Conservation (phyloP, 176 grass and related monocot species). For the barley (Hordeum vulgare) region MorexV3_pseudomolecules_assembly NC_058519.1:602727369-602727868, state of each 20-base stretch:
- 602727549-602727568: not conserved
- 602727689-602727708: not conserved
- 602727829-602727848: not conserved
- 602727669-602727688: slow-evolving; percentile 13
- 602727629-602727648: not conserved
- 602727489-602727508: not conserved
- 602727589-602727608: slow-evolving; percentile 25
- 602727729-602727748: slow-evolving; percentile 6
- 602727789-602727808: not conserved
- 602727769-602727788: slow-evolving; percentile 19
- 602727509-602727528: not conserved
- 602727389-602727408: not conserved
- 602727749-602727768: slow-evolving; percentile 34
- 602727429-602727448: not conserved
- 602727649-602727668: not conserved
- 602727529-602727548: slow-evolving; percentile 14
- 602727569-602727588: not conserved
- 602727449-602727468: not conserved
- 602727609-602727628: slow-evolving; percentile 3
- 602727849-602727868: slow-evolving; percentile 4
- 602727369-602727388: slow-evolving; percentile 7
- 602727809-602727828: not conserved
- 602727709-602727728: not conserved
- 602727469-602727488: not conserved
- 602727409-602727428: not conserved